Percentiles rank a stretch among this genome's conserved stretches.
Evolutionary conservation across 177 flowering plant genomes (phyloP).

Genomic region (Vitis hybrid): DNA sequence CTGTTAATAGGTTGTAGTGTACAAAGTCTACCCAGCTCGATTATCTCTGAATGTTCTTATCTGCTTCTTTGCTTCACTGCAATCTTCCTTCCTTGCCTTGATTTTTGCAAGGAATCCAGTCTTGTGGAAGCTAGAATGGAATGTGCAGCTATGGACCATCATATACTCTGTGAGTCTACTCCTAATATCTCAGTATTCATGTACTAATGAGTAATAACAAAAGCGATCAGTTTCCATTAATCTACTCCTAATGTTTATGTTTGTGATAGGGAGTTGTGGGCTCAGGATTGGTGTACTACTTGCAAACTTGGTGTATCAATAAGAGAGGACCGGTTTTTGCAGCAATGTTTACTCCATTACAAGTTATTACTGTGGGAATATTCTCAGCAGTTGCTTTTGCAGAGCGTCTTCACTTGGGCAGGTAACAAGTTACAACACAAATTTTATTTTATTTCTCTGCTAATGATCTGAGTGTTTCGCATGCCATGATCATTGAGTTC

Average conservation of each 20-base stretch:
- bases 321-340: constrained; percentile 43
- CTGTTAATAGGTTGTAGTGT: constrained; percentile 24
- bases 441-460: not conserved
- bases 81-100: constrained; percentile 34
- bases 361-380: constrained; percentile 23
- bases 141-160: constrained; percentile 38
- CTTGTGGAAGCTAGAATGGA: constrained; percentile 44
- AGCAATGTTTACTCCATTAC: constrained; percentile 45
- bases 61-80: constrained; percentile 43
- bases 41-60: constrained; percentile 34
- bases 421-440: constrained; percentile 19
- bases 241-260: not conserved
- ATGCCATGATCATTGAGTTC: too few relatives aligned
- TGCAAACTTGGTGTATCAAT: constrained; percentile 43
- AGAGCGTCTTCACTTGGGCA: constrained; percentile 44
- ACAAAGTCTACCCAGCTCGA: constrained; percentile 40
- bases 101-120: constrained; percentile 25
- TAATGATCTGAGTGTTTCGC: too few relatives aligned
- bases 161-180: constrained; percentile 30
- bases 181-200: too few relatives aligned
- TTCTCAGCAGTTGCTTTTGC: constrained; percentile 45
- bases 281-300: constrained; percentile 30
- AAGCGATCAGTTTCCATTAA: not conserved
- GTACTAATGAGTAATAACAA: too few relatives aligned
- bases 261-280: constrained; percentile 35